These are phyloP conservation scores for Lentinula sp. DNA, from an alignment of 768 basidiomycete species.

Conservation along the genomic window DNA sequence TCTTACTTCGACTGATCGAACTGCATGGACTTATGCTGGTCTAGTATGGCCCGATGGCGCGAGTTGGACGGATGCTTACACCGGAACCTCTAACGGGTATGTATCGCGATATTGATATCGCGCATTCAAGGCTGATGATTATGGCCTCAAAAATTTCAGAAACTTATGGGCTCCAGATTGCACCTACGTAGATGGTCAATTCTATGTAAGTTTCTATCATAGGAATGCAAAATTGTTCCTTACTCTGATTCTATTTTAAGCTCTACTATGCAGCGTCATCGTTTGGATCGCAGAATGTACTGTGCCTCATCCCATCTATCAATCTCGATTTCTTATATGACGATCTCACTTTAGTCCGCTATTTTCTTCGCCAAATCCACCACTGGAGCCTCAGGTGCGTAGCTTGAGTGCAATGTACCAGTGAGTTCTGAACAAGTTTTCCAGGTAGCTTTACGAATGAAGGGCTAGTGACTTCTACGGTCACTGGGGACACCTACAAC, in stretches of 20 bases:
- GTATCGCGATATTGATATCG: neutral
- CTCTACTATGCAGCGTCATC: conserved; percentile 50
- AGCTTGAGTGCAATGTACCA: too few species aligned
- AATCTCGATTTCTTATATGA: neutral
- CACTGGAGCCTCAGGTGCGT: conserved; percentile 36
- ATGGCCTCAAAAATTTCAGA: conserved; percentile 6
- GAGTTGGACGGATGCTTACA: conserved; percentile 25
- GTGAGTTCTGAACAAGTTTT: neutral
- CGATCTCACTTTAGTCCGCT: conserved; percentile 29
- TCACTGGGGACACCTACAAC: conserved; percentile 34
- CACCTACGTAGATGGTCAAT: conserved; percentile 12
- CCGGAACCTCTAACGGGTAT: conserved; percentile 22
- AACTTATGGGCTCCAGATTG: conserved; percentile 29
- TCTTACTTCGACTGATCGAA: conserved; percentile 24
- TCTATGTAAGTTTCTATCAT: conserved; percentile 4
- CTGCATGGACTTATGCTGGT: conserved; percentile 20
- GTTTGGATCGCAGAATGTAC: conserved; percentile 50
- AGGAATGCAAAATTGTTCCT: neutral
- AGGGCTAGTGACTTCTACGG: conserved; percentile 41
- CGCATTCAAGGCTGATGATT: neutral
- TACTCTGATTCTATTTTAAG: conserved; percentile 18
- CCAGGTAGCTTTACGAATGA: conserved; percentile 37
- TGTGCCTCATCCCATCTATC: neutral
- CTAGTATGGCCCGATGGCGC: conserved; percentile 26
- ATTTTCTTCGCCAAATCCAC: conserved; percentile 50